These are phyloP conservation scores for Adansonia gregorii DNA, from an alignment of 441 rosid species.

Conservation along the genomic window DNA sequence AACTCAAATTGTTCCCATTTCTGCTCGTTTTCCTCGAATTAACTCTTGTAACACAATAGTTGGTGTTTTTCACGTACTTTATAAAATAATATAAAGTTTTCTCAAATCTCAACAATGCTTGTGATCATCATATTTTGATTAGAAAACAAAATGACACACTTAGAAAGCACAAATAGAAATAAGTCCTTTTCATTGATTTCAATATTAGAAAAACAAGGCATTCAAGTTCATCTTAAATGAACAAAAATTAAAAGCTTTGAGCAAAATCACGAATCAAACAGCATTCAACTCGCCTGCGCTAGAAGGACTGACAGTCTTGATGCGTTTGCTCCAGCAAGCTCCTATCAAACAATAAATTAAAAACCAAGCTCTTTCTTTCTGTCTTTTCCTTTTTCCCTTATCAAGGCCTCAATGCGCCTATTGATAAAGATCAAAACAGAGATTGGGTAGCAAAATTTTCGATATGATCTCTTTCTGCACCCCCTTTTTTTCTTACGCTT, in stretches of 20 bases:
- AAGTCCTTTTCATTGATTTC: background rate
- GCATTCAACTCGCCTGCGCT: constrained; percentile 44
- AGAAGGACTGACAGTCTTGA: constrained; percentile 60
- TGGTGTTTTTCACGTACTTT: background rate
- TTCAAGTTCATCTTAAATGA: background rate
- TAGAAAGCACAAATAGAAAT: background rate
- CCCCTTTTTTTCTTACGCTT: background rate
- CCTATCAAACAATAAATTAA: constrained; percentile 51
- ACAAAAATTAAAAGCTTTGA: background rate
- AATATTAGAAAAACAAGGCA: background rate
- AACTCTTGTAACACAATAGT: constrained; percentile 44
- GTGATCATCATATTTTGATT: constrained; percentile 1
- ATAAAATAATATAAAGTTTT: background rate
- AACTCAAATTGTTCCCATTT: constrained; percentile 41
- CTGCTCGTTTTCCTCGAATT: constrained; percentile 52
- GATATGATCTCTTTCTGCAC: background rate
- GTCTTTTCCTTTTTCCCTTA: background rate
- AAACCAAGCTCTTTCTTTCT: constrained; percentile 30
- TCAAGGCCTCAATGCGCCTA: background rate
- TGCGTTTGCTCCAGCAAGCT: constrained; percentile 71
- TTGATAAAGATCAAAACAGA: background rate
- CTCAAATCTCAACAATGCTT: background rate
- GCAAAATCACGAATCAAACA: background rate
- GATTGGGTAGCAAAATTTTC: background rate
- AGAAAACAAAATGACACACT: background rate